Evolutionary conservation across 225 moss, liverwort and hornwort species (phyloP).

Genomic region (Sphagnum tenellum): DNA sequence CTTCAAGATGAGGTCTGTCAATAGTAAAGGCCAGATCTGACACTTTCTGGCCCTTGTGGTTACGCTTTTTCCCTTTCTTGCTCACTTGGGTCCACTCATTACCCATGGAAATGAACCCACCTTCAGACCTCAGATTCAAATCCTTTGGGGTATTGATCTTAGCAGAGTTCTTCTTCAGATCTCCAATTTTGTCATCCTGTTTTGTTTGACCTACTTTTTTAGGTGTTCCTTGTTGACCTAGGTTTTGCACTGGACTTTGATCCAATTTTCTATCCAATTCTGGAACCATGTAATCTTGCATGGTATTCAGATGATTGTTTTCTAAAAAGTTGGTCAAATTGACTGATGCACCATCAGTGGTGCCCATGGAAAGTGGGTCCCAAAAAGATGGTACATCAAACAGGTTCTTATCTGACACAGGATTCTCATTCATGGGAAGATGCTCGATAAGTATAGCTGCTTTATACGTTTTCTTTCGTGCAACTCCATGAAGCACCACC

Average conservation of each 20-base stretch:
- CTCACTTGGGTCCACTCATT: constrained; percentile 47
- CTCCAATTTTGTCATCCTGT: constrained; percentile 7
- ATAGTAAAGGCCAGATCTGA: too few species aligned
- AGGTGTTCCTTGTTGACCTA: not conserved
- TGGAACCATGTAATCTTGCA: constrained; percentile 3
- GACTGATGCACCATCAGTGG: constrained; percentile 44
- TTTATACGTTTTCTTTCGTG: constrained; percentile 58
- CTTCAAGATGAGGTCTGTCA: too few species aligned
- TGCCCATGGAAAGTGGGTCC: constrained; percentile 72
- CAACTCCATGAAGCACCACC: constrained; percentile 70
- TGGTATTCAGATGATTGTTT: constrained; percentile 14
- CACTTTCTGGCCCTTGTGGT: not conserved
- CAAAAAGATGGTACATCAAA: constrained; percentile 77
- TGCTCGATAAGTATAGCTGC: constrained; percentile 53
- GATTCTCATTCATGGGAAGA: constrained; percentile 11
- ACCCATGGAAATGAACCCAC: constrained; percentile 3
- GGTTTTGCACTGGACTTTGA: not conserved
- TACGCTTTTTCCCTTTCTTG: constrained; percentile 28
- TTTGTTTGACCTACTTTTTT: not conserved
- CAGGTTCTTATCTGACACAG: constrained; percentile 20
- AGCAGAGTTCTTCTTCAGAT: constrained; percentile 9
- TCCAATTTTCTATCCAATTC: constrained; percentile 1
- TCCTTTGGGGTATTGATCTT: constrained; percentile 7
- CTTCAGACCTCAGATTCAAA: constrained; percentile 28
- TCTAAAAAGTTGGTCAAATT: constrained; percentile 42